A percentile compares a stretch with the other conserved stretches of the same genome.
These are phyloP conservation scores for Blastobotrys persicus DNA, from an alignment of 1,139 yeast genomes.

Conservation along the genomic window DNA sequence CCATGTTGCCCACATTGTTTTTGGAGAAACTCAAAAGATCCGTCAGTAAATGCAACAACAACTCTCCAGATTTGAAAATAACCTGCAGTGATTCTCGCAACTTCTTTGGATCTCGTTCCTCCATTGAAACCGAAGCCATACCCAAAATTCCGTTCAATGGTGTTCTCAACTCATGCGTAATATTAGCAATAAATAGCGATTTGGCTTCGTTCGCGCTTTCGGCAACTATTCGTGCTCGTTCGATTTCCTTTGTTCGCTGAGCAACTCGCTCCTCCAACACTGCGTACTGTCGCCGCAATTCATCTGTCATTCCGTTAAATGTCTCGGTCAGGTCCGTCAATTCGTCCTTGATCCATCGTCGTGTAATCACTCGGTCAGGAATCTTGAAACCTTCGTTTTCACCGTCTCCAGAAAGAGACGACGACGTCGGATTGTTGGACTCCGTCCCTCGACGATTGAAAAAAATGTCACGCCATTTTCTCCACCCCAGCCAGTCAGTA, in stretches of 20 bases:
- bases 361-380: slow-evolving; percentile 35
- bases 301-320: slow-evolving; percentile 90
- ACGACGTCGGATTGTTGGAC: too few relatives aligned
- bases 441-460: background rate
- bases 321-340: slow-evolving; percentile 86
- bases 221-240: slow-evolving; percentile 42
- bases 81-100: slow-evolving; percentile 71
- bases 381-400: slow-evolving; percentile 22
- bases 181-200: slow-evolving; percentile 89
- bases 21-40: slow-evolving; percentile 84
- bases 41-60: slow-evolving; percentile 77
- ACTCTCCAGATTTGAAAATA: slow-evolving; percentile 84
- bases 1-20: slow-evolving; percentile 69
- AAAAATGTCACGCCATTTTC: slow-evolving; percentile 14
- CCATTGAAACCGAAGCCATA: slow-evolving; percentile 91
- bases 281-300: slow-evolving; percentile 77
- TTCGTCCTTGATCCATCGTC: slow-evolving; percentile 63
- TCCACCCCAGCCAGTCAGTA: slow-evolving; percentile 15
- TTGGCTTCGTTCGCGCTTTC: slow-evolving; percentile 87
- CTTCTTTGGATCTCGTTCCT: slow-evolving; percentile 65
- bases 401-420: slow-evolving; percentile 1
- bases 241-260: slow-evolving; percentile 82
- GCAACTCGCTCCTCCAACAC: slow-evolving; percentile 84
- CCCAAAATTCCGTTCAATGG: slow-evolving; percentile 92
- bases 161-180: slow-evolving; percentile 87